Conservation (phyloP, 176 grass and related monocot genomes). For the Aegilops tauschii region DNA sequence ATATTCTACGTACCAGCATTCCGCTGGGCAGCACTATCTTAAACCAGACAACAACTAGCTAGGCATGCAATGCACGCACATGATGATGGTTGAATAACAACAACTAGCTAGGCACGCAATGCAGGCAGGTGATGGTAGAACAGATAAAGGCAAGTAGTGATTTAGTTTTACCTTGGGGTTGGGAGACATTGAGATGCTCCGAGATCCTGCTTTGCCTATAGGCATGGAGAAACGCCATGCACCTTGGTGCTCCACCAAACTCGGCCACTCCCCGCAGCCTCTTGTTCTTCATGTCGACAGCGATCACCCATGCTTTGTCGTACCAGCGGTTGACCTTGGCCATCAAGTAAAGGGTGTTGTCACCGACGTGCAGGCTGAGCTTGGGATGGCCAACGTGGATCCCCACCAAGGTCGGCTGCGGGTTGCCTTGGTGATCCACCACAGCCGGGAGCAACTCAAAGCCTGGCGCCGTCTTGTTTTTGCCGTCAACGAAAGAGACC, state of each 20-base stretch:
- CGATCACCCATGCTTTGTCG: not conserved
- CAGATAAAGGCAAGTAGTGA: too few relatives aligned
- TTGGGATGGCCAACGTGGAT: not conserved
- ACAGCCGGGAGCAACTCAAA: not conserved
- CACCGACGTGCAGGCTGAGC: not conserved
- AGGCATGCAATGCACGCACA: too few relatives aligned
- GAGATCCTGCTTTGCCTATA: not conserved
- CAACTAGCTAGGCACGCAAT: too few relatives aligned
- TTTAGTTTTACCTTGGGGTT: too few relatives aligned
- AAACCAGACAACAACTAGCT: too few relatives aligned
- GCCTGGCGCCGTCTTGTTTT: not conserved
- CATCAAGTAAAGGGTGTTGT: not conserved
- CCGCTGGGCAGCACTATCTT: too few relatives aligned
- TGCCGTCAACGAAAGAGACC: not conserved
- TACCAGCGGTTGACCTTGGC: not conserved
- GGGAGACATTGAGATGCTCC: not conserved
- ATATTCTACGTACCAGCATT: too few relatives aligned
- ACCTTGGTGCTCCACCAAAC: not conserved
- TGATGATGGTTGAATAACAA: too few relatives aligned
- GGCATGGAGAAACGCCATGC: not conserved
- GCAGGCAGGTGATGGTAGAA: too few relatives aligned
- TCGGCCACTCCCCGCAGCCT: not conserved
- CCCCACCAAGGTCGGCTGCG: not conserved
- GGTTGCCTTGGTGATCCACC: not conserved
- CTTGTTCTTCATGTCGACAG: constrained; percentile 2